Percentiles rank a stretch among this genome's conserved stretches.
These are phyloP conservation scores for Candida schatavii DNA, from an alignment of 805 yeast genomes.

Conservation along the genomic window DNA sequence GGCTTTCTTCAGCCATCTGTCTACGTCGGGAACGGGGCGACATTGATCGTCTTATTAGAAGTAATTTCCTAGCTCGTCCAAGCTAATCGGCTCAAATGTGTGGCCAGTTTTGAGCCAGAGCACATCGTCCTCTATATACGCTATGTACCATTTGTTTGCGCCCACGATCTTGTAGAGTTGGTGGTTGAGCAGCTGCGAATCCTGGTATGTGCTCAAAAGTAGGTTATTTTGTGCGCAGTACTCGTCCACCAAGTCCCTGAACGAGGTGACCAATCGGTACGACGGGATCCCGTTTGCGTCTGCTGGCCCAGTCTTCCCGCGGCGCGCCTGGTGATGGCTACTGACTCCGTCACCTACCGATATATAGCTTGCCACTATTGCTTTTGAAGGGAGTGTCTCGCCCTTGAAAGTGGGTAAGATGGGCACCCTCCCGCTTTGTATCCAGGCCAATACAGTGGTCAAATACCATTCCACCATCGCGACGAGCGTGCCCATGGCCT, in stretches of 20 bases:
- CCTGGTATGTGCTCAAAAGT: constrained; percentile 33
- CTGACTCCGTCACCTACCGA: background rate
- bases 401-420: background rate
- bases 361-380: background rate
- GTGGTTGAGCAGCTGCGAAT: constrained; percentile 37
- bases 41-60: background rate
- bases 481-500: background rate
- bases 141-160: constrained; percentile 31
- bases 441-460: constrained; percentile 11
- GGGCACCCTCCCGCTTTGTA: background rate
- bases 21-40: no score
- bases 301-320: constrained; percentile 2
- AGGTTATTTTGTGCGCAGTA: constrained; percentile 54
- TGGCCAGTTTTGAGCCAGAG: constrained; percentile 45
- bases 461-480: constrained; percentile 20
- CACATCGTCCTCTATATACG: constrained; percentile 65
- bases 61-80: constrained; percentile 22
- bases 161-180: constrained; percentile 42
- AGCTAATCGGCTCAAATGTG: constrained; percentile 42
- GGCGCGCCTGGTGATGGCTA: background rate
- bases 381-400: background rate
- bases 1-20: no score
- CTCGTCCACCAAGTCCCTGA: constrained; percentile 63
- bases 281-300: constrained; percentile 40
- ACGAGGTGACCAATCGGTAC: constrained; percentile 44